These are phyloP conservation scores for Nasturtium officinale DNA, from an alignment of 345 rosid genomes.

Conservation along the genomic window DNA sequence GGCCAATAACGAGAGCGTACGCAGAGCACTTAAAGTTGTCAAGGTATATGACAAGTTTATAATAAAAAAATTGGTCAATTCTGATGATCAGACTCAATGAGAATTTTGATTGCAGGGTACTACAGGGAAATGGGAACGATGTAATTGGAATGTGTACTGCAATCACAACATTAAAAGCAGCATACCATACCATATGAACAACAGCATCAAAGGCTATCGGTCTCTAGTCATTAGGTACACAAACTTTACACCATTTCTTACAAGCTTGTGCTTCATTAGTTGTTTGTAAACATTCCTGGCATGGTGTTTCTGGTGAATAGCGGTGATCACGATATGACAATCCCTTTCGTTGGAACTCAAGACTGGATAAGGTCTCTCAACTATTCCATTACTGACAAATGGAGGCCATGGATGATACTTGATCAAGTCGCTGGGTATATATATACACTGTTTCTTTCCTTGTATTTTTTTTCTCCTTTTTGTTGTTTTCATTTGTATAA, in stretches of 20 bases:
- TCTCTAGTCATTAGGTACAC: conserved; percentile 37
- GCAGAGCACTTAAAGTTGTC: conserved; percentile 25
- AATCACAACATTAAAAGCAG: conserved; percentile 26
- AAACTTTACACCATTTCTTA: neutral
- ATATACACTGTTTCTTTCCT: neutral
- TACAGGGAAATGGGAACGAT: conserved; percentile 29
- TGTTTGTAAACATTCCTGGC: conserved; percentile 2
- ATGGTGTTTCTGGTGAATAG: conserved; percentile 38
- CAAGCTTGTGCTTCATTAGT: neutral
- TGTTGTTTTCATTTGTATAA: neutral
- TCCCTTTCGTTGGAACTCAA: conserved; percentile 62
- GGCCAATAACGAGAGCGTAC: conserved; percentile 32
- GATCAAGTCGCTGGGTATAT: conserved; percentile 65
- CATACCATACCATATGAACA: conserved; percentile 32
- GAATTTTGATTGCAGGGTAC: conserved; percentile 24
- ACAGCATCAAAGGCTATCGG: conserved; percentile 31
- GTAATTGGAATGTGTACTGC: neutral
- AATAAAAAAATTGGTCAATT: neutral
- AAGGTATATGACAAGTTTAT: conserved; percentile 9
- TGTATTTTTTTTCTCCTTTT: neutral
- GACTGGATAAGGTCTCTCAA: conserved; percentile 63
- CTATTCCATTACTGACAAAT: conserved; percentile 55
- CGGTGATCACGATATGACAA: conserved; percentile 65
- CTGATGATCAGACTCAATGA: conserved; percentile 3
- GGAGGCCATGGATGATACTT: conserved; percentile 61